phyloP scores from a whole-genome alignment of 169 alveolate genomes.

The Plasmodium berghei region DNA sequence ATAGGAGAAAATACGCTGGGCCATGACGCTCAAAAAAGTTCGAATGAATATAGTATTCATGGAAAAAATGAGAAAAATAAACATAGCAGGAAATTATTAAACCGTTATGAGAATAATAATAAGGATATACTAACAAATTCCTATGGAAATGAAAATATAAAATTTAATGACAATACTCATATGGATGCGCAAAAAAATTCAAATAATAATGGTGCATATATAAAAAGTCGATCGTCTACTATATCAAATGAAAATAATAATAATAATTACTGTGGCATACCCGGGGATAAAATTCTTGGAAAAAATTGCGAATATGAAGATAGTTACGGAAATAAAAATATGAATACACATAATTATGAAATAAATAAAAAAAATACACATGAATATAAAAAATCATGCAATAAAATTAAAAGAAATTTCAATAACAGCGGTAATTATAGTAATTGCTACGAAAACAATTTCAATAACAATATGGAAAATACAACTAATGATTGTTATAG shows the following conservation, averaged over 20 bases:
- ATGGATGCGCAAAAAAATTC: not conserved
- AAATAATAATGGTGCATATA: conserved; percentile 12
- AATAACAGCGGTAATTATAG: conserved; percentile 12
- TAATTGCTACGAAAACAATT: not conserved
- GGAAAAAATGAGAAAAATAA: conserved; percentile 16
- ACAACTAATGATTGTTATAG: conserved; percentile 1
- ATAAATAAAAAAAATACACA: conserved; percentile 20
- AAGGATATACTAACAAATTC: conserved; percentile 13
- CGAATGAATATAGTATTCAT: conserved; percentile 24
- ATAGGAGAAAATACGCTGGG: conserved; percentile 8
- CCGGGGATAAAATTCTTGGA: not conserved
- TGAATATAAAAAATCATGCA: conserved; percentile 35
- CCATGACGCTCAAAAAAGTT: not conserved
- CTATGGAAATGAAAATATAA: conserved; percentile 15
- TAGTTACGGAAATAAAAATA: conserved; percentile 8
- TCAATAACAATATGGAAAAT: conserved; percentile 26
- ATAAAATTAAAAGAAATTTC: conserved; percentile 24
- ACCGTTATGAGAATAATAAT: not conserved
- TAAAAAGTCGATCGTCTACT: not conserved
- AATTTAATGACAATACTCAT: conserved; percentile 19
- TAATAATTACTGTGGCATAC: conserved; percentile 7
- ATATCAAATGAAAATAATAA: conserved; percentile 25
- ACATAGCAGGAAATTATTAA: conserved; percentile 1
- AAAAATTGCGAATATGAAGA: conserved; percentile 24
- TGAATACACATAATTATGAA: not conserved